phyloP scores from a whole-genome alignment of 495 filamentous ascomycete genomes.

The Trichoderma gamsii region DNA sequence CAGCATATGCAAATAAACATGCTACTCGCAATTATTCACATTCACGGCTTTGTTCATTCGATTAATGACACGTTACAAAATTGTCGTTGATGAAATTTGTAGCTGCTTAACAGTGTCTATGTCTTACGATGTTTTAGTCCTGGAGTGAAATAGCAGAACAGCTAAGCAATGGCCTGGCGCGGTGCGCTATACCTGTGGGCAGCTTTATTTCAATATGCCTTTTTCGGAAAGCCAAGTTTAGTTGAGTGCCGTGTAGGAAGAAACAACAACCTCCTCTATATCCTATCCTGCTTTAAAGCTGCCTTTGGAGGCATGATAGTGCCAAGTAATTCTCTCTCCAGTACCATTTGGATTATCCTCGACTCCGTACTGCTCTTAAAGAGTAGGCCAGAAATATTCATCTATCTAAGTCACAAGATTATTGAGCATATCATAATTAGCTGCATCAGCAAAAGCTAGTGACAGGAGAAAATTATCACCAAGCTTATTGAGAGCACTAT shows the following conservation, averaged over 20 bases:
- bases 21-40: too few species aligned
- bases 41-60: too few species aligned
- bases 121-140: slow-evolving; percentile 27
- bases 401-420: slow-evolving; percentile 57
- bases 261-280: slow-evolving; percentile 54
- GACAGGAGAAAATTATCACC: slow-evolving; percentile 45
- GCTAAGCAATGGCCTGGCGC: slow-evolving; percentile 71
- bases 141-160: slow-evolving; percentile 62
- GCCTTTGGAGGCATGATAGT: slow-evolving; percentile 54
- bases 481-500: slow-evolving; percentile 39
- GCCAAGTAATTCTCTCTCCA: slow-evolving; percentile 43
- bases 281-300: slow-evolving; percentile 59
- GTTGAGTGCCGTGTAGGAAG: slow-evolving; percentile 50
- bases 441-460: slow-evolving; percentile 50
- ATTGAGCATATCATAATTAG: slow-evolving; percentile 52
- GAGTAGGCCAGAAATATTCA: slow-evolving; percentile 55
- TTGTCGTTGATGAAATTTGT: slow-evolving; percentile 13
- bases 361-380: slow-evolving; percentile 42
- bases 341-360: slow-evolving; percentile 18
- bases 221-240: slow-evolving; percentile 49
- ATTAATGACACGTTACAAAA: too few species aligned
- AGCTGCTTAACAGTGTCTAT: slow-evolving; percentile 12
- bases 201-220: slow-evolving; percentile 60
- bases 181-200: slow-evolving; percentile 59
- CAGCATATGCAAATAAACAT: too few species aligned